Conservation (phyloP, 1,139 yeast genomes). For the Hanseniaspora sp. region DNA sequence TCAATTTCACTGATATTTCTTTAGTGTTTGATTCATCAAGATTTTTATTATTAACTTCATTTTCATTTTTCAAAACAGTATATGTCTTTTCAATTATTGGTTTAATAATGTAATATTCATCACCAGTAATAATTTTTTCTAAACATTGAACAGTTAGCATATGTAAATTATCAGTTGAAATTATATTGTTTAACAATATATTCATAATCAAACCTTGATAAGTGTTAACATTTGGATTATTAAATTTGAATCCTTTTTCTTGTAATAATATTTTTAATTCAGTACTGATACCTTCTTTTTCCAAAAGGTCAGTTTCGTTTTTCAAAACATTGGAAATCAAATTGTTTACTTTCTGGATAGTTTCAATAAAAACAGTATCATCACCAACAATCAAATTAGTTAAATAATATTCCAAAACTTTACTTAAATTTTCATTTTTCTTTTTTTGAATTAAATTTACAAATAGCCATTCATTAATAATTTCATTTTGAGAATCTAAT, state of each 20-base stretch:
- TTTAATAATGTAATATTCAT: conserved; percentile 40
- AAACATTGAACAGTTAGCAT: conserved; percentile 32
- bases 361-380: not conserved
- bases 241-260: not conserved
- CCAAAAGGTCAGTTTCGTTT: conserved; percentile 15
- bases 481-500: not conserved
- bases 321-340: conserved; percentile 1
- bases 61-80: conserved; percentile 27
- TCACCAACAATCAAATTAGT: not conserved
- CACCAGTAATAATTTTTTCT: conserved; percentile 42
- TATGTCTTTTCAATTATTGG: conserved; percentile 31
- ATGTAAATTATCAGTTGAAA: conserved; percentile 20
- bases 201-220: conserved; percentile 9
- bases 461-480: not conserved
- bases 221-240: not conserved
- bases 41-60: conserved; percentile 18
- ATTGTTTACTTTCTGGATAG: not conserved
- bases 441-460: not conserved
- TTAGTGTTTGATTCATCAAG: conserved; percentile 25
- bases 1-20: conserved; percentile 26
- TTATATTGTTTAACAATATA: conserved; percentile 1
- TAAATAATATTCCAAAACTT: conserved; percentile 6
- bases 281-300: not conserved
- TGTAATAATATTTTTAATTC: not conserved
- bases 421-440: not conserved